phyloP scores from a whole-genome alignment of 345 rosid species.

The Tarenaya hassleriana region DNA sequence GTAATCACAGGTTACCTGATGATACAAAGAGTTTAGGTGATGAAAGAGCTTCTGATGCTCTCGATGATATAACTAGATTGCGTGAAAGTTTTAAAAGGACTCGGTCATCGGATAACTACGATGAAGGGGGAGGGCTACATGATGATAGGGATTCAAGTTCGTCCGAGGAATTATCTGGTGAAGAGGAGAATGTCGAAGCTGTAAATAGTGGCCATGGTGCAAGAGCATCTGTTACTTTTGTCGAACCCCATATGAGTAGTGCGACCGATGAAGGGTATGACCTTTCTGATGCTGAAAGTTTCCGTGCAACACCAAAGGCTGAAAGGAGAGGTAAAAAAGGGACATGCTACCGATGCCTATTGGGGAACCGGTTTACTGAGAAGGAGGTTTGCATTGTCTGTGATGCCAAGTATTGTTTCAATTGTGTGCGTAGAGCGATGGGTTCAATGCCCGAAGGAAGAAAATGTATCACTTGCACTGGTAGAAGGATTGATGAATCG shows the following conservation, averaged over 20 bases:
- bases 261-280: constrained; percentile 31
- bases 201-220: constrained; percentile 30
- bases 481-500: constrained; percentile 56
- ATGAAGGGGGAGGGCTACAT: constrained; percentile 16
- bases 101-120: constrained; percentile 11
- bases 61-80: constrained; percentile 12
- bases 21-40: constrained; percentile 14
- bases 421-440: constrained; percentile 75
- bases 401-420: constrained; percentile 60
- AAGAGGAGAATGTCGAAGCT: constrained; percentile 30
- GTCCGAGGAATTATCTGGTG: constrained; percentile 32
- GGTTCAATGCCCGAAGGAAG: constrained; percentile 94
- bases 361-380: constrained; percentile 53
- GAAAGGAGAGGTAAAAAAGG: constrained; percentile 63
- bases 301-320: constrained; percentile 33
- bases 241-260: constrained; percentile 38
- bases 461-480: constrained; percentile 71
- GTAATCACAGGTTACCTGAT: constrained; percentile 13
- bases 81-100: constrained; percentile 17
- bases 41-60: constrained; percentile 20
- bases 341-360: constrained; percentile 65
- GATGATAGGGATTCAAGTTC: constrained; percentile 34
- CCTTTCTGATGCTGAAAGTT: constrained; percentile 31
- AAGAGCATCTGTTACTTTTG: constrained; percentile 55
- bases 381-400: constrained; percentile 89